These are phyloP conservation scores for Sapria himalayana DNA, from an alignment of 345 rosid genomes.

Conservation along the genomic window DNA sequence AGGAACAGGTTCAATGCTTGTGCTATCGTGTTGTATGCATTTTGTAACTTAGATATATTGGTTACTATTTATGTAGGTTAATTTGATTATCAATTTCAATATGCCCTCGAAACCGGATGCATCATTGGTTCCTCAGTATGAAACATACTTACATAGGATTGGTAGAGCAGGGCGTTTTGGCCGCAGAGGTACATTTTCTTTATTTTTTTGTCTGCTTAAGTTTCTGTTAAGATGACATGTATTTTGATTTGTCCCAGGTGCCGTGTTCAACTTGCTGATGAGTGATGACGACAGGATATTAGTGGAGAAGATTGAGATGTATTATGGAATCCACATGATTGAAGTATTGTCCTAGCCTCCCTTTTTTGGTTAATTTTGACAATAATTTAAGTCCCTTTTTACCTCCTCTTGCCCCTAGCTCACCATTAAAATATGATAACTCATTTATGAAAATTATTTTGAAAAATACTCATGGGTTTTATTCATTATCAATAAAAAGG, in stretches of 20 bases:
- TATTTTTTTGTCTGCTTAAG: background rate
- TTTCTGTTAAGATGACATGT: background rate
- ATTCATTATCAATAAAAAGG: too few relatives aligned
- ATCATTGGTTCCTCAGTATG: slow-evolving; percentile 50
- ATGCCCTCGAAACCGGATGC: slow-evolving; percentile 43
- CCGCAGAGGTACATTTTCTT: slow-evolving; percentile 41
- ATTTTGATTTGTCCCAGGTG: slow-evolving; percentile 30
- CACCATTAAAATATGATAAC: background rate
- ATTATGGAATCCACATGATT: slow-evolving; percentile 23
- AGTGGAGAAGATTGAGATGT: slow-evolving; percentile 55
- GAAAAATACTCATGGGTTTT: background rate
- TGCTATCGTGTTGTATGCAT: background rate
- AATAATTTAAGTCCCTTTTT: background rate
- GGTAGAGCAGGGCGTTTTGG: slow-evolving; percentile 98
- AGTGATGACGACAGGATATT: slow-evolving; percentile 21
- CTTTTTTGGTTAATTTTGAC: background rate
- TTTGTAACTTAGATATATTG: background rate
- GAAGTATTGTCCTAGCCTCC: slow-evolving; percentile 23
- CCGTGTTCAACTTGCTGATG: slow-evolving; percentile 60
- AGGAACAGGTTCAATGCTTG: slow-evolving; percentile 33
- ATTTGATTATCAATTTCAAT: slow-evolving; percentile 68
- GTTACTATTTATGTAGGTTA: slow-evolving; percentile 28
- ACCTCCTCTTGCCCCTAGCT: background rate
- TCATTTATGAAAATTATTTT: background rate
- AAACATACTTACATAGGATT: slow-evolving; percentile 85